phyloP scores from a whole-genome alignment of 2,329 filamentous ascomycete species.

The Penicillium sp. region DNA sequence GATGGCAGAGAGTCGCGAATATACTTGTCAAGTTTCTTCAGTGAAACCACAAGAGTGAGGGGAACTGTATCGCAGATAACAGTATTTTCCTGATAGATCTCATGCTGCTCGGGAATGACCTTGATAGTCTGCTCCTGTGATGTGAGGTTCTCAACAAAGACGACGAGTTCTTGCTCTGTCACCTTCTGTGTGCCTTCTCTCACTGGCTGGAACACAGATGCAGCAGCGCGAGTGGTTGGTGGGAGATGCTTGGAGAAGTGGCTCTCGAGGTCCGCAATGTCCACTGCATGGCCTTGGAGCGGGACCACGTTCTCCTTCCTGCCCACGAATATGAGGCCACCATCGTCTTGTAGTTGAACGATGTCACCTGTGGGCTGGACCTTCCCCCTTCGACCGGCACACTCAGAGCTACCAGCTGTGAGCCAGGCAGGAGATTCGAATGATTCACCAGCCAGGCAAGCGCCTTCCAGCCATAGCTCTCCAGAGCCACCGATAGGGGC shows the following conservation, averaged over 20 bases:
- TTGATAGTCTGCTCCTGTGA: constrained; percentile 28
- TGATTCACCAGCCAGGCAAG: constrained; percentile 29
- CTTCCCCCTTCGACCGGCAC: constrained; percentile 33
- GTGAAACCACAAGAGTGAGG: constrained; percentile 31
- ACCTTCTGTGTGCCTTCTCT: constrained; percentile 13
- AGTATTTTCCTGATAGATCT: constrained; percentile 16
- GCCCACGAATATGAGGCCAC: constrained; percentile 34
- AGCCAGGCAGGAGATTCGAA: constrained; percentile 31
- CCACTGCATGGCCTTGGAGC: constrained; percentile 42
- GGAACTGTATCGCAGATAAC: constrained; percentile 29
- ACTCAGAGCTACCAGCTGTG: constrained; percentile 33
- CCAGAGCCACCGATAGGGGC: constrained; percentile 45
- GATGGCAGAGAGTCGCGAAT: constrained; percentile 47
- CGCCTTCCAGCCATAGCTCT: constrained; percentile 46
- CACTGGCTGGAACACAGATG: constrained; percentile 27
- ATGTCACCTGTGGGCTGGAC: constrained; percentile 36
- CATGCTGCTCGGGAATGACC: constrained; percentile 27
- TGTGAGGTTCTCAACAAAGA: constrained; percentile 38
- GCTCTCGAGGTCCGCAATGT: constrained; percentile 44
- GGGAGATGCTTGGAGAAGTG: constrained; percentile 42
- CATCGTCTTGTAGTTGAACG: constrained; percentile 32
- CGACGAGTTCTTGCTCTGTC: constrained; percentile 24
- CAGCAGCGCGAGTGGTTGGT: constrained; percentile 27
- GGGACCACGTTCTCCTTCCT: constrained; percentile 36
- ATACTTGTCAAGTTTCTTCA: constrained; percentile 48